A percentile compares a stretch with the other conserved stretches of the same genome.
Evolutionary conservation across 441 rosid species (phyloP).

Genomic region (Pelargonium australe): DNA sequence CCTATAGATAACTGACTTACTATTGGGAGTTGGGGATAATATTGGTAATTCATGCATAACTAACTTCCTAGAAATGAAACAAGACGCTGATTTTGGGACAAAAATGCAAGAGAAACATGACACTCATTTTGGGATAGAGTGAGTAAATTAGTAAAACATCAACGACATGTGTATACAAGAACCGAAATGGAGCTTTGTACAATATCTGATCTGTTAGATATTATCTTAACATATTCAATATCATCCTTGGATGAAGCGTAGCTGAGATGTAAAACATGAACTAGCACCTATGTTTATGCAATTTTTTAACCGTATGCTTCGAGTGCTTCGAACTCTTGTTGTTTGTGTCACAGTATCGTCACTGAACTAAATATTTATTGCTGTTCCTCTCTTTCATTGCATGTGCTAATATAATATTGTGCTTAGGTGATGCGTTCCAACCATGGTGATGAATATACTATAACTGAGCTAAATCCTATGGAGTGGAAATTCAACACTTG

Average conservation of each 20-base stretch:
- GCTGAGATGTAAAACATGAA: not conserved
- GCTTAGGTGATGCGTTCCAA: slow-evolving; percentile 65
- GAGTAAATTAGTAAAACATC: not conserved
- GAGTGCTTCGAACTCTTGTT: not conserved
- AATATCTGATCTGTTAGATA: not conserved
- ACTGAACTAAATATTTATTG: not conserved
- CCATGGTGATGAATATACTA: slow-evolving; percentile 60
- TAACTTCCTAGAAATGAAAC: too few relatives aligned
- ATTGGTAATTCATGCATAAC: too few relatives aligned
- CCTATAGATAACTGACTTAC: too few relatives aligned
- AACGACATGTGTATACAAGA: not conserved
- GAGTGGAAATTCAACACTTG: slow-evolving; percentile 48
- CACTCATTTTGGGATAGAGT: too few relatives aligned
- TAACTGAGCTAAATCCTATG: slow-evolving; percentile 61
- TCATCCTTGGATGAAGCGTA: not conserved
- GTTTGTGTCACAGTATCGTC: not conserved
- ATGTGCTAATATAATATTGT: slow-evolving; percentile 6
- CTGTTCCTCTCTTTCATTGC: not conserved
- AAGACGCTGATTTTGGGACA: too few relatives aligned
- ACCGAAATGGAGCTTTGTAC: not conserved
- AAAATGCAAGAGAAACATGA: too few relatives aligned
- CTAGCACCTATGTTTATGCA: not conserved
- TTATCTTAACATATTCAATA: not conserved
- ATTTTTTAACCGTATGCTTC: not conserved
- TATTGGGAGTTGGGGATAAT: too few relatives aligned